These are phyloP conservation scores for Kuraishia borneana DNA, from an alignment of 805 yeast genomes.

Conservation along the genomic window DNA sequence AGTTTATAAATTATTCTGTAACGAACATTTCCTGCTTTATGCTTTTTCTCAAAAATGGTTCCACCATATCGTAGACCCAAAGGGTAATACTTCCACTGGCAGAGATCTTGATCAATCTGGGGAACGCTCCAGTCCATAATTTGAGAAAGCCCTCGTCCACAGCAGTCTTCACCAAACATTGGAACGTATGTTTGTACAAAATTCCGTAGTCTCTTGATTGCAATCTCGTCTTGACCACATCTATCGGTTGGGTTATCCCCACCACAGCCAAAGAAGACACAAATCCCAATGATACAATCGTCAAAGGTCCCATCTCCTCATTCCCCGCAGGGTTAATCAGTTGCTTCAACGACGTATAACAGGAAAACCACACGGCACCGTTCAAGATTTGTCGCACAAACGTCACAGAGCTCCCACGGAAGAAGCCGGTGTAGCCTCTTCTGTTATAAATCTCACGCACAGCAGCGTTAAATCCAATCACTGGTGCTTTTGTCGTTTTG, in stretches of 20 bases:
- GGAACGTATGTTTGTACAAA: constrained; percentile 49
- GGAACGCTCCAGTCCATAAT: constrained; percentile 50
- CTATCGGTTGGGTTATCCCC: constrained; percentile 77
- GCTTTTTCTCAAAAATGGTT: constrained; percentile 28
- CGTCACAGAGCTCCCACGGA: constrained; percentile 80
- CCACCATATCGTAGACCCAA: constrained; percentile 48
- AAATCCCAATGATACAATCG: constrained; percentile 36
- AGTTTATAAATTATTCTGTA: too few relatives aligned
- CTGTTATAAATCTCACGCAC: constrained; percentile 56
- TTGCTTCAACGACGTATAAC: constrained; percentile 72
- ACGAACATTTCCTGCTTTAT: constrained; percentile 24
- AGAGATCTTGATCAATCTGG: constrained; percentile 61
- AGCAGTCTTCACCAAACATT: constrained; percentile 38
- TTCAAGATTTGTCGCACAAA: constrained; percentile 67
- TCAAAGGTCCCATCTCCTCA: constrained; percentile 25
- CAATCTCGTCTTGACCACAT: constrained; percentile 77
- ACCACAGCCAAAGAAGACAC: constrained; percentile 66
- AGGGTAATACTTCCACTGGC: constrained; percentile 63
- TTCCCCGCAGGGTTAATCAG: constrained; percentile 41
- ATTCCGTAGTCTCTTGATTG: constrained; percentile 62
- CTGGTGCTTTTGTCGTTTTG: constrained; percentile 24
- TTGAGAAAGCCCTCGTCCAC: constrained; percentile 33
- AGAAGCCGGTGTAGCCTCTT: constrained; percentile 68
- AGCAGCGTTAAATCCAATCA: constrained; percentile 39
- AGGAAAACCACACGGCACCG: constrained; percentile 74